Percentiles rank a stretch among this genome's conserved stretches.
phyloP scores from a whole-genome alignment of 2,329 filamentous ascomycete genomes.

The Paecilomyces formosus region DNA sequence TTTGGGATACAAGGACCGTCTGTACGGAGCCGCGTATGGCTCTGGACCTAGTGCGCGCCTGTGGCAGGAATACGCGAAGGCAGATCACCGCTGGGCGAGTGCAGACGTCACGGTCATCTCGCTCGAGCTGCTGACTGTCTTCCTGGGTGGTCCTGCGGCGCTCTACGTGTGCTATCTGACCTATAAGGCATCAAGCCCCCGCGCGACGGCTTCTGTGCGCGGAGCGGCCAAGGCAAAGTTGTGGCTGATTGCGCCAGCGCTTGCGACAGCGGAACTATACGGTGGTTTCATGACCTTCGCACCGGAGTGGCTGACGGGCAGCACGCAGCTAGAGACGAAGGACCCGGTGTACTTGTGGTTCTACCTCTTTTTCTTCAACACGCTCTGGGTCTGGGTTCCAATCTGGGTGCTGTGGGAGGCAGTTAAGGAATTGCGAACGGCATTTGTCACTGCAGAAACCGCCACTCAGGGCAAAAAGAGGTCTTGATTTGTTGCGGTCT shows the following conservation, averaged over 20 bases:
- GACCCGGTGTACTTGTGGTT: constrained; percentile 58
- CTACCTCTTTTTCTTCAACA: constrained; percentile 59
- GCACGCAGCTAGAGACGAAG: constrained; percentile 48
- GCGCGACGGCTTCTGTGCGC: constrained; percentile 9
- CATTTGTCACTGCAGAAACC: constrained; percentile 26
- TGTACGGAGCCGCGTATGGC: constrained; percentile 55
- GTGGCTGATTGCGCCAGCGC: constrained; percentile 51
- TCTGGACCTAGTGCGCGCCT: constrained; percentile 45
- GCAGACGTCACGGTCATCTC: constrained; percentile 53
- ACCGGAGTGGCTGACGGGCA: constrained; percentile 57
- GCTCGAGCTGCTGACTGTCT: constrained; percentile 55
- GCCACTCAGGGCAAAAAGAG: constrained; percentile 6
- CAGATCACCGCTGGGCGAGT: constrained; percentile 54
- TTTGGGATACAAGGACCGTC: constrained; percentile 44
- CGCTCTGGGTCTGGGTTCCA: constrained; percentile 54
- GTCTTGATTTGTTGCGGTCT: background rate
- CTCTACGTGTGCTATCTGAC: constrained; percentile 50
- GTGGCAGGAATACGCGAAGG: constrained; percentile 62
- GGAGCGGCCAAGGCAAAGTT: constrained; percentile 27
- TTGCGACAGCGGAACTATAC: constrained; percentile 59
- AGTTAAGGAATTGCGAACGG: constrained; percentile 35
- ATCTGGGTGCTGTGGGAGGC: constrained; percentile 50
- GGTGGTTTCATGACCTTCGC: constrained; percentile 59
- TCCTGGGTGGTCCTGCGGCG: constrained; percentile 51
- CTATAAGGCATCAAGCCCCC: constrained; percentile 20